Evolutionary conservation across 2,329 filamentous ascomycete species (phyloP), one percentile per base, ranked within the genome.

Genomic region (Magnaporthiopsis incrustans): DNA sequence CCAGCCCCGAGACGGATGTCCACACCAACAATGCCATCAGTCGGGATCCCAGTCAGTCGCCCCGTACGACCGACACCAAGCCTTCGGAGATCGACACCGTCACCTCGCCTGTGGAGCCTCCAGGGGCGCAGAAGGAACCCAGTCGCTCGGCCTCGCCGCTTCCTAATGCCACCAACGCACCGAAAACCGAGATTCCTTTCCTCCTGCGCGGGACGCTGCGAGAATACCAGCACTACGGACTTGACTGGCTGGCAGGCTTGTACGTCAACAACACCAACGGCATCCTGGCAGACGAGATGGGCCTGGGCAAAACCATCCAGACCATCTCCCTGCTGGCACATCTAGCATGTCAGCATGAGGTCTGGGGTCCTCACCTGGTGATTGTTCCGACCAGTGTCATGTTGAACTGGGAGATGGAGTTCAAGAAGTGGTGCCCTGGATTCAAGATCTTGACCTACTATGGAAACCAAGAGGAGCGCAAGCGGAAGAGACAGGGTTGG

Each of bases 341-440:
- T 73, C 82, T 99, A 50, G 95, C 96, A 11, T 93, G 93, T 67
- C 84, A 92, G 56, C 90, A 97, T 72, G 87, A 92, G 71, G 87
- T 96, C 6, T 99, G 95, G 96, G 95, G 96, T 0, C 92, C 95
- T 0, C 95, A 99, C 79, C 80, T 99, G 30, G 91, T 99, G 61
- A 90, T 99, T 66, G 95, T 99, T 2, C 95, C 95, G 1, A 99
- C 95, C 2, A 98, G 93, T 76, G 96, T 99, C 61, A 97, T 99
- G 83, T 85, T 99, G 68, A 99, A 99, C 73, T 99, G 95, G 95
- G 96, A 99, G 75, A 98, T 98, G 90, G 95, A 99, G 76, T 99
- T 99, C 82, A 98, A 98, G 73, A 99, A 99, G 74, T 99, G 94
- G 86, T 91, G 93, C 65, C 95, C 96, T 3, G 94, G 95, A 0